phyloP scores from a whole-genome alignment of 1,284 basidiomycete species.

The Ustilago xerochloae region DNA sequence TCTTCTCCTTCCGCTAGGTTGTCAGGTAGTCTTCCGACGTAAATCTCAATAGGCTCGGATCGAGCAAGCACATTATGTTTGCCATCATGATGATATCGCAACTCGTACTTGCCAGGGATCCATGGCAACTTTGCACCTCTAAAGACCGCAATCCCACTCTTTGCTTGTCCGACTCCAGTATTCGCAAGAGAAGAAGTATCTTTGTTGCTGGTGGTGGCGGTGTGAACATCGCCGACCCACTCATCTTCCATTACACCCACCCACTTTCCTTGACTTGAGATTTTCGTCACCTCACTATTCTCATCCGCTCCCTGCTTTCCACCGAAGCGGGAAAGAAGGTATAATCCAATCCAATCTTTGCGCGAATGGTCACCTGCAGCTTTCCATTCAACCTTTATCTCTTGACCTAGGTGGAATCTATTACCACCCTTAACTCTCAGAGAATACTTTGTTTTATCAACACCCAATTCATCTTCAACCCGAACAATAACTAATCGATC shows the following conservation, averaged over 20 bases:
- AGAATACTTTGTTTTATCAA: constrained; percentile 53
- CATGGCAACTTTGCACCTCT: constrained; percentile 77
- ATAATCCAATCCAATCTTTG: constrained; percentile 97
- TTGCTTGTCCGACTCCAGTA: not conserved
- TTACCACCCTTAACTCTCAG: constrained; percentile 8
- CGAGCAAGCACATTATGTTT: constrained; percentile 94
- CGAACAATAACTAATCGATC: constrained; percentile 72
- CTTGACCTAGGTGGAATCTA: constrained; percentile 88
- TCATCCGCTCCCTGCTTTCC: constrained; percentile 32
- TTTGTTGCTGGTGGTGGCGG: not conserved
- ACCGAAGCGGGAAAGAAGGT: constrained; percentile 68
- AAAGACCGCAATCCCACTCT: constrained; percentile 40
- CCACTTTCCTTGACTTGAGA: constrained; percentile 91
- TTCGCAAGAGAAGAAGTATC: not conserved
- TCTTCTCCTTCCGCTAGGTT: constrained; percentile 70
- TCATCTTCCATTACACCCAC: constrained; percentile 88
- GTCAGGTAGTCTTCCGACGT: constrained; percentile 77
- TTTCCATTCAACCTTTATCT: constrained; percentile 85
- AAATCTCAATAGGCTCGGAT: constrained; percentile 86
- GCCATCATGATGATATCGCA: constrained; percentile 73
- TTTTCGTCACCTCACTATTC: constrained; percentile 73
- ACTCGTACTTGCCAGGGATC: constrained; percentile 87
- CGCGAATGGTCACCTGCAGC: constrained; percentile 87
- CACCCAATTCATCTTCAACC: constrained; percentile 49
- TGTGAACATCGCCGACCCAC: constrained; percentile 83